A percentile compares a stretch with the other conserved stretches of the same genome.
Conservation (phyloP, 371 early-diverging fungal genomes). For the Mortierella sp. region DNA sequence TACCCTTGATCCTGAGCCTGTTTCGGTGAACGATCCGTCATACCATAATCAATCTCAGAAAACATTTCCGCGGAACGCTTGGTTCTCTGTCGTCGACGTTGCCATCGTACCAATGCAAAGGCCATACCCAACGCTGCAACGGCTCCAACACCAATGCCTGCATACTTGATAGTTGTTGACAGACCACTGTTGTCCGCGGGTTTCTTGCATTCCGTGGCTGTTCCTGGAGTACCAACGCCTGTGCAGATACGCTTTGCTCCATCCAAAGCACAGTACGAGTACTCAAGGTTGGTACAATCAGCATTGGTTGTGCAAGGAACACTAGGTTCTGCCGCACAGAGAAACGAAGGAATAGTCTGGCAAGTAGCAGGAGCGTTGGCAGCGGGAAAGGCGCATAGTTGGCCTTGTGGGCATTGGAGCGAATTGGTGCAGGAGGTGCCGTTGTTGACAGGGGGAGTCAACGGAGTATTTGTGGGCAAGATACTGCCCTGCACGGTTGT, state of each 20-base stretch:
- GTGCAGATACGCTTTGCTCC: slow-evolving; percentile 14
- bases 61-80: slow-evolving; percentile 36
- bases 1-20: slow-evolving; percentile 23
- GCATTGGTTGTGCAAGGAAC: slow-evolving; percentile 12
- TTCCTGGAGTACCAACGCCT: slow-evolving; percentile 24
- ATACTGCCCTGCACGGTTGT: too few species aligned
- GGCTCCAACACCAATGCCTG: slow-evolving; percentile 43
- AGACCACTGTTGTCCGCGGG: slow-evolving; percentile 5
- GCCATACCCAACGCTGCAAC: slow-evolving; percentile 28
- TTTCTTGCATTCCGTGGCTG: slow-evolving; percentile 10
- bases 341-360: not conserved
- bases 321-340: slow-evolving; percentile 11
- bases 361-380: slow-evolving; percentile 15
- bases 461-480: not conserved
- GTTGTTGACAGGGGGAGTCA: not conserved
- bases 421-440: slow-evolving; percentile 16
- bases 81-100: slow-evolving; percentile 41
- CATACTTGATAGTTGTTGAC: slow-evolving; percentile 24
- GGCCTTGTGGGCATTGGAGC: slow-evolving; percentile 2
- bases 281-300: slow-evolving; percentile 17
- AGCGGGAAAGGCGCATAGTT: slow-evolving; percentile 6
- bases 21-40: slow-evolving; percentile 35
- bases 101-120: slow-evolving; percentile 47
- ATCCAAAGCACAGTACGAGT: slow-evolving; percentile 9
- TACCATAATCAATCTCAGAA: slow-evolving; percentile 45